phyloP scores from a whole-genome alignment of 192 early-diverging fungal genomes.

The Irineochytrium annulatum region DNA sequence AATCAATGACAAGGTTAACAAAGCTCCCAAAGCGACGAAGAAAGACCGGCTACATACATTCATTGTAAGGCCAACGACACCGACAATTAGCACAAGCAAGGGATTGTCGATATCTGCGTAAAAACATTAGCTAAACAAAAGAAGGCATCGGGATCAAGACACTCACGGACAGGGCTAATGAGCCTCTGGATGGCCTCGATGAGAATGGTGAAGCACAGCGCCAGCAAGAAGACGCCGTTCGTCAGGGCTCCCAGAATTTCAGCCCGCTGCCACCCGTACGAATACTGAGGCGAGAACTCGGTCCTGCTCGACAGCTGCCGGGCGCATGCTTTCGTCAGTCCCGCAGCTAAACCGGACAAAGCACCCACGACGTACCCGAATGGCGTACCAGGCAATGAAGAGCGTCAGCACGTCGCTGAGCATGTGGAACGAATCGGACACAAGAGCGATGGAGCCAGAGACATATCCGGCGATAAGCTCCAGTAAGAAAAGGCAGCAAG shows the following conservation, averaged over 20 bases:
- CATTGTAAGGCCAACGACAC: constrained; percentile 66
- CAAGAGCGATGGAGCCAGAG: constrained; percentile 71
- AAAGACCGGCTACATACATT: no score
- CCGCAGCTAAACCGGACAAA: neutral
- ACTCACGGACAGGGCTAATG: constrained; percentile 53
- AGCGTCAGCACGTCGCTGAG: constrained; percentile 37
- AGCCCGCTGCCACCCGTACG: constrained; percentile 87
- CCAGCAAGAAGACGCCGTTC: constrained; percentile 86
- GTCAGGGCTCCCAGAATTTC: constrained; percentile 90
- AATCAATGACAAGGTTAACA: no score
- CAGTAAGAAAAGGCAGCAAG: constrained; percentile 60
- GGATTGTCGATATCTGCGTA: constrained; percentile 60
- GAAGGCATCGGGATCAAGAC: neutral
- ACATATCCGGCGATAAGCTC: constrained; percentile 80
- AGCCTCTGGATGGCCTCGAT: constrained; percentile 84
- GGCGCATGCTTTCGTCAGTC: neutral
- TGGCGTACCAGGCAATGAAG: constrained; percentile 74
- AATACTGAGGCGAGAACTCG: constrained; percentile 53
- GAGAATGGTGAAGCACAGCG: constrained; percentile 85
- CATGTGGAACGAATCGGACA: constrained; percentile 93
- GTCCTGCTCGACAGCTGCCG: constrained; percentile 56
- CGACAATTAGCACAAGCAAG: constrained; percentile 71
- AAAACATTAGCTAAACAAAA: neutral
- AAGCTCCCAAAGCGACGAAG: no score
- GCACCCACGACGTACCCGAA: constrained; percentile 32